Evolutionary conservation across 805 yeast genomes (phyloP), one percentile per base, ranked within the genome.

Genomic region (Kodamaea restingae): DNA sequence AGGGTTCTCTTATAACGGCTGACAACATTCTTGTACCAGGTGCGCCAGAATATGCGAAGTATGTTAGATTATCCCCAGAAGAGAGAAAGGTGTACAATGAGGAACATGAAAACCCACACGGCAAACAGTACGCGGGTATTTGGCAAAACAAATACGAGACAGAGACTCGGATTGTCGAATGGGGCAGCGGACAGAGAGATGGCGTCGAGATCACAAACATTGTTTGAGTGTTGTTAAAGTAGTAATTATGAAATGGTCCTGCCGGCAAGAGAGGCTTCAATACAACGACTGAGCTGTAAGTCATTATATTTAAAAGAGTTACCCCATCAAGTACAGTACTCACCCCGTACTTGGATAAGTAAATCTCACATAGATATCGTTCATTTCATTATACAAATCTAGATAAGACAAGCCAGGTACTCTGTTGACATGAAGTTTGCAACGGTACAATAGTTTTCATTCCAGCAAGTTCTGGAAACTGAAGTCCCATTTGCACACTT

Each of bases 101-200:
- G 7, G 35, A 36, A 2, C 22, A 20, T 8, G 41, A 35, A 4
- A 68, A 67, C 42, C 35, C 46, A 8, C 57, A 53, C 38, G 68
- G 67, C 7, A 39, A 39, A 2, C 38, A 48, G 21, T 63, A 45
- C 35, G 32, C 48, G 4, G 75, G 75, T 1, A 56, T 63, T 32
- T 70, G 73, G 73, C 64, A 70, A 18, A 47, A 68, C 11, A 27
- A 65, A 12, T 71, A 71, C 43, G 64, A 68, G 4, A 52, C 70
- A 0, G 35, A 54, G 15, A 55, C 63, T 2, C 44, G 55, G 4
- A 48, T 54, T 7, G 52, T 50, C 11, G 36, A 43, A 22, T 36
- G 46, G 6, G 45, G 46, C 7, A 43, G 43, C 3, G 45, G 50
- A 7, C 22, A 15, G 14, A 15, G 34, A 6, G 65, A 60, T 46